Conservation (phyloP, 2,329 filamentous ascomycete species). For the Triangularia setosa region DNA sequence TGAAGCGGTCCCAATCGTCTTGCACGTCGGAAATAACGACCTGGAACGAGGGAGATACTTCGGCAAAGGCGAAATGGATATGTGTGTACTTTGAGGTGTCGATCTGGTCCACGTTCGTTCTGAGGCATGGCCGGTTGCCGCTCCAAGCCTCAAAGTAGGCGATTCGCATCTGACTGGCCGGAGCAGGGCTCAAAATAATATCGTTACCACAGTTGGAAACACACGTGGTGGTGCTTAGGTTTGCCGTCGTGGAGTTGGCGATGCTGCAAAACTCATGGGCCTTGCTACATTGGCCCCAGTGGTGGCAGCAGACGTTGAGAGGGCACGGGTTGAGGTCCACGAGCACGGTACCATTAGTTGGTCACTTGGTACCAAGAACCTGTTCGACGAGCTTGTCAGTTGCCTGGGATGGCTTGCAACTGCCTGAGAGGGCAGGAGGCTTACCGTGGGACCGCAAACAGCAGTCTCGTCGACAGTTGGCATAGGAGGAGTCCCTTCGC, state of each 20-base stretch:
- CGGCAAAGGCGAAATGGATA: slow-evolving; percentile 30
- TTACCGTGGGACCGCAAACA: neutral
- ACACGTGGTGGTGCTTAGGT: slow-evolving; percentile 28
- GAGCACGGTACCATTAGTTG: slow-evolving; percentile 17
- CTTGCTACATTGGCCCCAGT: slow-evolving; percentile 31
- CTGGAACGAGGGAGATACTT: slow-evolving; percentile 12
- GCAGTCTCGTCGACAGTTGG: slow-evolving; percentile 26
- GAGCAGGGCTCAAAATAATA: slow-evolving; percentile 27
- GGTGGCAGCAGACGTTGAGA: slow-evolving; percentile 40
- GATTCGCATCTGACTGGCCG: neutral
- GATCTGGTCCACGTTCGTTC: slow-evolving; percentile 6
- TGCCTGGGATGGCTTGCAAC: too few species aligned
- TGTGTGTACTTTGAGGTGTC: slow-evolving; percentile 23
- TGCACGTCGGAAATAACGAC: slow-evolving; percentile 15
- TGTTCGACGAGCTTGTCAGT: too few species aligned
- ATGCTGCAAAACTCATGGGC: slow-evolving; percentile 31
- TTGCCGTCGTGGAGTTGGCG: slow-evolving; percentile 8
- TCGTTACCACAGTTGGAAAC: slow-evolving; percentile 40
- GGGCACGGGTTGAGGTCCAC: slow-evolving; percentile 44
- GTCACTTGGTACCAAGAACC: neutral
- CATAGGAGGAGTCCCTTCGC: neutral
- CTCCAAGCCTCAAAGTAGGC: slow-evolving; percentile 23
- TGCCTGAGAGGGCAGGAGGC: too few species aligned
- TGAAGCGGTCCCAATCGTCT: slow-evolving; percentile 19
- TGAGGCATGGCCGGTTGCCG: slow-evolving; percentile 13